Conservation (phyloP, 371 early-diverging fungal species). For the Batrachochytrium dendrobatidis region DNA sequence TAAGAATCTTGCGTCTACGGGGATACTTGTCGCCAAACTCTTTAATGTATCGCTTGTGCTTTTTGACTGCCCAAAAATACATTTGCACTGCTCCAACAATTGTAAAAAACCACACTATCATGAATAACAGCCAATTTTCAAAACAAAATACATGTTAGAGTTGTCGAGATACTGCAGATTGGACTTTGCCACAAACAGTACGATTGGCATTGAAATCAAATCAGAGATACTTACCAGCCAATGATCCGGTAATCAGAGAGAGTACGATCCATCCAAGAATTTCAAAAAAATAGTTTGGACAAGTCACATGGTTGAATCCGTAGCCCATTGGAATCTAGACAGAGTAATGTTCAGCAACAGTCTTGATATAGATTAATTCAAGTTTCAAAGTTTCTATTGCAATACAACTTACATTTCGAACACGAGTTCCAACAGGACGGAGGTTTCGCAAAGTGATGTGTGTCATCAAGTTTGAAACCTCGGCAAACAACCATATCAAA, state of each 20-base stretch:
- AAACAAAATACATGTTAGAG: constrained; percentile 11
- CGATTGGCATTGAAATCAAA: constrained; percentile 3
- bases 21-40: constrained; percentile 88
- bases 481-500: constrained; percentile 58
- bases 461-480: constrained; percentile 77
- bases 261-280: constrained; percentile 76
- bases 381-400: too few relatives aligned
- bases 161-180: too few relatives aligned
- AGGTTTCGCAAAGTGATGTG: constrained; percentile 85
- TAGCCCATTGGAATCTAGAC: constrained; percentile 80
- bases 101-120: constrained; percentile 65
- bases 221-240: constrained; percentile 49
- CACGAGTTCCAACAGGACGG: constrained; percentile 83
- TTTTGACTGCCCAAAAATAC: constrained; percentile 95
- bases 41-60: constrained; percentile 82
- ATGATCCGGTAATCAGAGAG: constrained; percentile 65
- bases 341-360: too few relatives aligned
- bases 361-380: too few relatives aligned
- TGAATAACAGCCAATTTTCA: neutral
- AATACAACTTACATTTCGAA: constrained; percentile 50
- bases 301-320: constrained; percentile 81
- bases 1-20: constrained; percentile 75
- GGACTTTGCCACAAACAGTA: too few relatives aligned
- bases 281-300: constrained; percentile 93
- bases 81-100: constrained; percentile 80